Evolutionary conservation across 208 protist species (phyloP), one percentile per base, ranked within the genome.

Genomic region (Trypanosoma boissoni): DNA sequence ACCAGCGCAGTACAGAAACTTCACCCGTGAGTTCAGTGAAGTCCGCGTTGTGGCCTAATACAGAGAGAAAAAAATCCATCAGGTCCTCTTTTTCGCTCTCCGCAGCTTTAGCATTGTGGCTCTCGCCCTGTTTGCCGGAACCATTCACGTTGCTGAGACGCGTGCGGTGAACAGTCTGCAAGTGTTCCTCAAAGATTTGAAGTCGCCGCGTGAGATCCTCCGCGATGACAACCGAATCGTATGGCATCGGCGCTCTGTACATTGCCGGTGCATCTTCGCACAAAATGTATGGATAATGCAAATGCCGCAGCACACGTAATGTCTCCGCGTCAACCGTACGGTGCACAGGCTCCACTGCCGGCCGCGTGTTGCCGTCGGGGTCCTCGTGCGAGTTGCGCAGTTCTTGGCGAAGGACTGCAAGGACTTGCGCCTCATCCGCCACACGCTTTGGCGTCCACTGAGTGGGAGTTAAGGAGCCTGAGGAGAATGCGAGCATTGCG

Each of bases 221-320:
- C 18, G 89, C 72, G 58, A 83, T 79, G 16, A 68, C 62, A 49
- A 83, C 76, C 3, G 89, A 70, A 50, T 94, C 74, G 57, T 80
- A 94, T 23, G 87, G 87, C 51, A 94, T 74, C 23, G 83, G 81
- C 24, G 78, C 78, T 18, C 83, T 78, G 62, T 91, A 94, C 28
- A 79, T 76, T 41, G 78, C 64, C 20, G 87, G 87, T 7, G 87
- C 87, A 53, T 87, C 83, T 28, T 91, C 87, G 54, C 87, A 94
- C 1, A 94, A 45, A 28, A 74, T 67, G 45, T 91, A 94, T 21
- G 87, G 87, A 62, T 89, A 94, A 71, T 83, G 88, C 9, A 78
- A 63, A 6, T 74, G 79, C 69, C 87, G 86, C 28, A 94, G 76
- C 21, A 86, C 43, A 23, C 31, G 58, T 39, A 94, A 54, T 16